Evolutionary conservation across 495 filamentous ascomycete genomes (phyloP).

Genomic region (Tuber calosporum): DNA sequence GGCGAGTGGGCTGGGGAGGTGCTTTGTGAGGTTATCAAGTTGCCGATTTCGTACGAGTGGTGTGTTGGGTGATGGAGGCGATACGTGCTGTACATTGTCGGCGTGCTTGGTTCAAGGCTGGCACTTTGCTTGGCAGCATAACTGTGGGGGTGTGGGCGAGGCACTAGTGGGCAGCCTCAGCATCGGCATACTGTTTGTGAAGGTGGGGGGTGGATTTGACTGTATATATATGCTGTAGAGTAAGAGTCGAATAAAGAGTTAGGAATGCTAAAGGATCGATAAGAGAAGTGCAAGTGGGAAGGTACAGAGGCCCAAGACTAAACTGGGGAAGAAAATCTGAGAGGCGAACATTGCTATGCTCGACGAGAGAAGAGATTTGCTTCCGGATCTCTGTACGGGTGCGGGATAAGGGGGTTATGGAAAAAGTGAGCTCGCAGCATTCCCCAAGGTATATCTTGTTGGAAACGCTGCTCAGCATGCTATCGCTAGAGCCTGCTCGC

Average conservation of each 20-base stretch:
- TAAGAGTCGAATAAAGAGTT: not conserved
- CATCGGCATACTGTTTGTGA: not conserved
- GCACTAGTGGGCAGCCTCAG: not conserved
- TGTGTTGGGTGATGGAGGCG: not conserved
- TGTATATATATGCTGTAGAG: not conserved
- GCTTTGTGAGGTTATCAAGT: not conserved
- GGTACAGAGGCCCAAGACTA: not conserved
- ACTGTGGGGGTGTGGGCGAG: not conserved
- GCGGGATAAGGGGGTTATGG: too few relatives aligned
- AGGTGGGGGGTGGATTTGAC: not conserved
- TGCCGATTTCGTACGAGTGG: not conserved
- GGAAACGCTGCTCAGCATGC: too few relatives aligned
- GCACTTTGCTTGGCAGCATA: not conserved
- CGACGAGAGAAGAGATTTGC: not conserved
- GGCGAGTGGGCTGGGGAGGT: not conserved
- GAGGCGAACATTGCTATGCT: not conserved
- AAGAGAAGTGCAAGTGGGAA: not conserved
- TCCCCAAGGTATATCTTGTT: too few relatives aligned
- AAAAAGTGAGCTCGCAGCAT: too few relatives aligned
- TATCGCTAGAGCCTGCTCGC: too few relatives aligned
- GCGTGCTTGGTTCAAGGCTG: not conserved
- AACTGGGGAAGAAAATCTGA: not conserved
- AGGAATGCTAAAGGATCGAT: not conserved
- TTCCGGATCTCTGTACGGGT: too few relatives aligned
- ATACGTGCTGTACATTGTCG: not conserved